These are phyloP conservation scores for Ceratocystis papillata DNA, from an alignment of 2,329 filamentous ascomycete species.

Conservation along the genomic window DNA sequence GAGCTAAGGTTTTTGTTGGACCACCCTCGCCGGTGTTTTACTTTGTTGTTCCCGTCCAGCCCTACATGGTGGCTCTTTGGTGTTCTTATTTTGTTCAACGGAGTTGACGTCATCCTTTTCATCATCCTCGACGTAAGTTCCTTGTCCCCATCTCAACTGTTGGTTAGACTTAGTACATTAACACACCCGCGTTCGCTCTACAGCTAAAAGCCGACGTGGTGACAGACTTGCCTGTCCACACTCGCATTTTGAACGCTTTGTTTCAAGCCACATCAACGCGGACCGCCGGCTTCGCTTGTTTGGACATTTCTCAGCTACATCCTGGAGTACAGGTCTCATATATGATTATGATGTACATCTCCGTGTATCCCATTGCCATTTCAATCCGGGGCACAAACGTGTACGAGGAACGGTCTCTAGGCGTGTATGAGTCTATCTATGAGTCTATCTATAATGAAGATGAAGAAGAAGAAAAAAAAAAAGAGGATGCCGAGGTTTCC, in stretches of 20 bases:
- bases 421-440: slow-evolving; percentile 52
- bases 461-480: slow-evolving; percentile 33
- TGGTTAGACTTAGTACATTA: slow-evolving; percentile 19
- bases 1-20: slow-evolving; percentile 84
- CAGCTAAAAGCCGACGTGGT: slow-evolving; percentile 64
- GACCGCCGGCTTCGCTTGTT: slow-evolving; percentile 78
- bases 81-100: slow-evolving; percentile 72
- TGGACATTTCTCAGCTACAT: slow-evolving; percentile 68
- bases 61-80: slow-evolving; percentile 95
- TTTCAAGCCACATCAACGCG: slow-evolving; percentile 85
- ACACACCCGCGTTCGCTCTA: slow-evolving; percentile 24
- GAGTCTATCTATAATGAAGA: slow-evolving; percentile 34
- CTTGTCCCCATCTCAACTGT: neutral
- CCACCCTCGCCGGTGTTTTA: slow-evolving; percentile 92
- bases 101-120: slow-evolving; percentile 78
- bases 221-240: slow-evolving; percentile 55
- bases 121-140: slow-evolving; percentile 72
- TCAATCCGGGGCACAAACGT: slow-evolving; percentile 90
- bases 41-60: slow-evolving; percentile 75
- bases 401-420: slow-evolving; percentile 82
- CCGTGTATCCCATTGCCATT: slow-evolving; percentile 92
- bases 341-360: slow-evolving; percentile 99
- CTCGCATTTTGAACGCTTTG: slow-evolving; percentile 71
- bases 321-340: slow-evolving; percentile 90
- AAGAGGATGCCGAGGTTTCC: slow-evolving; percentile 51